Percentiles rank a stretch among this genome's conserved stretches.
phyloP scores from a whole-genome alignment of 1,139 yeast species.

The Wickerhamiella infanticola region DNA sequence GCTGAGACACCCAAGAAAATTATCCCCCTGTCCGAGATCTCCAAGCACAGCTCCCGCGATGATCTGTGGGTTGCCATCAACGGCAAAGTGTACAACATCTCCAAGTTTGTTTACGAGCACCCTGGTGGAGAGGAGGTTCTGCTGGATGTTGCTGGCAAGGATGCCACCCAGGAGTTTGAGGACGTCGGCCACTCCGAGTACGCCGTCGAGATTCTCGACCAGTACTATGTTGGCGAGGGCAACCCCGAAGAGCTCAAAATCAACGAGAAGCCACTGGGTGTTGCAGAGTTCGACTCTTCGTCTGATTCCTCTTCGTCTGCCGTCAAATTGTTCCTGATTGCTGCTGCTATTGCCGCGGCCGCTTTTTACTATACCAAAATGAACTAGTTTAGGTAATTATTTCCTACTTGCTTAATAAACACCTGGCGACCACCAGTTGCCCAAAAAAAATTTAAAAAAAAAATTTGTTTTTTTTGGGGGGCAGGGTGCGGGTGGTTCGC shows the following conservation, averaged over 20 bases:
- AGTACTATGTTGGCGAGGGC: slow-evolving; percentile 54
- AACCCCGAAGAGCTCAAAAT: slow-evolving; percentile 27
- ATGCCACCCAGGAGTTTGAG: slow-evolving; percentile 87
- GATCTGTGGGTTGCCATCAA: slow-evolving; percentile 86
- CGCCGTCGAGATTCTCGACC: slow-evolving; percentile 62
- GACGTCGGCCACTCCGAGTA: slow-evolving; percentile 98
- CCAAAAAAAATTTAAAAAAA: no score
- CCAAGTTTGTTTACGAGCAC: slow-evolving; percentile 83
- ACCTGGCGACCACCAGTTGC: no score
- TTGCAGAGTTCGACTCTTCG: slow-evolving; percentile 10
- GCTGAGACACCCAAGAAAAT: slow-evolving; percentile 23
- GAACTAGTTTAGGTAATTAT: slow-evolving; percentile 5
- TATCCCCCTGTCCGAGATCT: slow-evolving; percentile 50
- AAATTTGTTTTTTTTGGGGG: no score
- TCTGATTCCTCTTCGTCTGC: slow-evolving; percentile 1
- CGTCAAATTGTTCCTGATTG: slow-evolving; percentile 26
- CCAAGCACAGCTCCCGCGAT: slow-evolving; percentile 57
- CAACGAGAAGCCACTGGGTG: slow-evolving; percentile 10
- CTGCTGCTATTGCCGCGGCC: slow-evolving; percentile 39
- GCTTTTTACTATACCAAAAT: slow-evolving; percentile 34
- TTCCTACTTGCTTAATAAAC: not conserved
- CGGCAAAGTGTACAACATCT: slow-evolving; percentile 79
- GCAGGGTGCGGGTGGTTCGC: no score
- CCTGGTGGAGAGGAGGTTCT: slow-evolving; percentile 99
- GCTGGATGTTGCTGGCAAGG: slow-evolving; percentile 78